phyloP scores from a whole-genome alignment of 306 rosid genomes.

The Purshia tridentata region DNA sequence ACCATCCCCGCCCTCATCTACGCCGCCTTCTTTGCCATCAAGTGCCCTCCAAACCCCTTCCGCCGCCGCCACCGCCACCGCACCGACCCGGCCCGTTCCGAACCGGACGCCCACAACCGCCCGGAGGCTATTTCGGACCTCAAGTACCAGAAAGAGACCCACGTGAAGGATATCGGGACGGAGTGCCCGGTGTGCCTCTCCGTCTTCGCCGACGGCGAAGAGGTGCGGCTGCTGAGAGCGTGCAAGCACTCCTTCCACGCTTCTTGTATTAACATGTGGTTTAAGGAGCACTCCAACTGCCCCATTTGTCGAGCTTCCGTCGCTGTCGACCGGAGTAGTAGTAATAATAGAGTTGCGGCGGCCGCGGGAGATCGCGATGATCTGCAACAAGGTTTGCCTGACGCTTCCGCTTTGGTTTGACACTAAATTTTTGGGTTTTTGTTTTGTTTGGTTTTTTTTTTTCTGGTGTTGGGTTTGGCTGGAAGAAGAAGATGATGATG shows the following conservation, averaged over 20 bases:
- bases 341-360: constrained; percentile 15
- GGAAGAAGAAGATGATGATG: background rate
- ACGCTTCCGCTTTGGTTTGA: constrained; percentile 52
- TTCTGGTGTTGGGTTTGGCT: background rate
- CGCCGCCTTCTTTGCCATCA: constrained; percentile 65
- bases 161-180: constrained; percentile 42
- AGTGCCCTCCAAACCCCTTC: constrained; percentile 46
- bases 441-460: background rate
- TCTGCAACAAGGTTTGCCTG: constrained; percentile 40
- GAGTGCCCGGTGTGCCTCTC: constrained; percentile 86
- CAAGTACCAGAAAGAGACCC: constrained; percentile 46
- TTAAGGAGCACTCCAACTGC: constrained; percentile 57
- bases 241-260: constrained; percentile 77
- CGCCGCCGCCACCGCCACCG: constrained; percentile 29
- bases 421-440: background rate
- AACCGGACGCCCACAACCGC: background rate
- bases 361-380: constrained; percentile 30
- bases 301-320: constrained; percentile 72
- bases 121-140: constrained; percentile 28
- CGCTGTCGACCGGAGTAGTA: constrained; percentile 22
- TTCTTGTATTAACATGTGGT: constrained; percentile 67
- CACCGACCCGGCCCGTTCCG: background rate
- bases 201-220: constrained; percentile 61
- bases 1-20: constrained; percentile 70
- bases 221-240: constrained; percentile 49